Base-by-base conservation (phyloP, 1,139 yeast species). In the Kurtzmaniella quercitrusa region DNA sequence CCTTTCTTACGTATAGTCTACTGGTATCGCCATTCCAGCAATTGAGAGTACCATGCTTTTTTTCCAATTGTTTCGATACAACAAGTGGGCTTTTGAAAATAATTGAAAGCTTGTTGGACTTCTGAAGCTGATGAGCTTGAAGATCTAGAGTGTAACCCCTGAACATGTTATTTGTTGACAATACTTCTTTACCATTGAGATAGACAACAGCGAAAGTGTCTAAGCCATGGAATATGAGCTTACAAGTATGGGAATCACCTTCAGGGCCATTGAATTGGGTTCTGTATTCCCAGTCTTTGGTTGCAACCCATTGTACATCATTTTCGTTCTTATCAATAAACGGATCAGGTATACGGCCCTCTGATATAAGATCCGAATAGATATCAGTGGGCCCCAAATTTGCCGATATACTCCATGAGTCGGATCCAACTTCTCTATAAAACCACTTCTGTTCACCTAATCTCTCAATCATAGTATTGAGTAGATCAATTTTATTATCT, bases 221-320 rank as follows among this genome's bases (percentile, higher is more conserved):
- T 36, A 74, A 57, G 5, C 78, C 77, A 42, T 71, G 71, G 47
- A 71, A 68, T 1, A 63, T 53, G 41, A 73, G 51, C 33, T 56
- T 59, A 41, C 58, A 57, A 7, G 41, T 22, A 5, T 30, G 22
- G 2, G 42, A 39, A 8, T 46, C 46, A 15, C 38, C 56, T 30
- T 60, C 37, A 36, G 65, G 46, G 46, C 63, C 68, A 3, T n/a
- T 12, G 30, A 61, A 59, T 8, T 38, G 38, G 12, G 53, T 47
- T 39, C 51, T 50, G 51, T 71, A 71, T 39, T 66, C 71, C 77
- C 77, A 71, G 41, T 65, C 68, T 6, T 46, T 51, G 43, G 67
- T 68, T 17, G 73, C 74, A 5, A 75, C 67, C 80, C 80, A 74
- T 53, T 72, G 78, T 8, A 72, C 66, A 5, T 49, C 44, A 20